Evolutionary conservation across 768 basidiomycete genomes (phyloP), one percentile per base, ranked within the genome.

Genomic region (Rhodotorula graminis): DNA sequence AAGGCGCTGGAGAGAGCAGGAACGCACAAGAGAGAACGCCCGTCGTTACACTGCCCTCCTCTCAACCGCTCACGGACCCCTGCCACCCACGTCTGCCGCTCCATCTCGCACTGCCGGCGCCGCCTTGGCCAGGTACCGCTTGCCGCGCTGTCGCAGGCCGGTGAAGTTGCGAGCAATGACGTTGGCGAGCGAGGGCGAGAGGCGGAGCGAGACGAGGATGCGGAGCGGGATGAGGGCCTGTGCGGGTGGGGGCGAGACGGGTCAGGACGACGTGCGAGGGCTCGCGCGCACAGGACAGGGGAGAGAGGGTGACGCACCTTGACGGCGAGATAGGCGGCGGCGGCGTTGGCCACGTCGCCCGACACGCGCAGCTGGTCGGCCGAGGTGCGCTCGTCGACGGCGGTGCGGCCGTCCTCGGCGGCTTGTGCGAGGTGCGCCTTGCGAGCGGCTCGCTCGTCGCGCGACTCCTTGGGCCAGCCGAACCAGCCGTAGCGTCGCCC

Each of bases 311-410:
- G 10, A 69, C 81, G 76, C 64, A 81, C 82, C 75, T 83, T 83
- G 76, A 81, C 79, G 4, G 80, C 74, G 11, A 82, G 74, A 77
- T 82, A 83, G 1, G 82, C 82, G 4, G 80, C 80, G 15, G 80
- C 76, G 2, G 80, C 79, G 72, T 82, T 79, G 12, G 81, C 79
- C 1, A 82, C 78, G 40, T 61, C 60, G 14, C 60, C 60, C 44
- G 44, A 46, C 5, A 61, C 60, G 14, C 25, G 44, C n/a, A 61
- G 25, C 44, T 52, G 50, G 50, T 52, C 50, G 23, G 50, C 50
- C 25, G 50, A 25, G 44, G 42, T 21, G 31, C 44, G 15, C 12
- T 16, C 33, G 37, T 16, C 16, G 56, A 8, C 15, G 18, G 3
- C n/a, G 16, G 18, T n/a, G 19, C 2, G 16, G 15, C 75, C 77